These are phyloP conservation scores for Botryotinia globosa DNA, from an alignment of 2,329 filamentous ascomycete species.

Conservation along the genomic window DNA sequence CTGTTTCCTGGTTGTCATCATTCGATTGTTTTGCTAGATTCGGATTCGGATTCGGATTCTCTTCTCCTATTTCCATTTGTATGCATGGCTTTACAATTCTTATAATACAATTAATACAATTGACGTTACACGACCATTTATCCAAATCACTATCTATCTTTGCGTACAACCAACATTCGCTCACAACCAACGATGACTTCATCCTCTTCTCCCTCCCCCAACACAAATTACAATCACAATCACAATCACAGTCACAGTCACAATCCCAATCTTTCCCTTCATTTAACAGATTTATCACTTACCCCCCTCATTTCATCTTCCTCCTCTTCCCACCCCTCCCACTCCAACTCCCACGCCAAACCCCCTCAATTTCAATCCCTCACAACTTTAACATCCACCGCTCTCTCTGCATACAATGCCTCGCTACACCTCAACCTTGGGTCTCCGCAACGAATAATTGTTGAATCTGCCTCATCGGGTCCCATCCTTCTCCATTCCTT, in stretches of 20 bases:
- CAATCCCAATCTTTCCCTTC: constrained; percentile 27
- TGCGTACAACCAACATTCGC: neutral
- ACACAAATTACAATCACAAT: constrained; percentile 15
- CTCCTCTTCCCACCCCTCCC: constrained; percentile 31
- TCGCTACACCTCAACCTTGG: constrained; percentile 54
- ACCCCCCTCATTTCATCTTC: constrained; percentile 53
- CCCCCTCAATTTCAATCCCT: constrained; percentile 46
- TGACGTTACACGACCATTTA: neutral
- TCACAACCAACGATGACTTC: constrained; percentile 6
- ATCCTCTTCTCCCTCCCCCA: neutral
- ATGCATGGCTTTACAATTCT: too few species aligned
- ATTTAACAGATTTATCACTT: constrained; percentile 54
- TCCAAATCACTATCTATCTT: neutral
- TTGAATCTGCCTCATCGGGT: constrained; percentile 49
- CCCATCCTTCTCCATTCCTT: constrained; percentile 46
- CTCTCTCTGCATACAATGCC: constrained; percentile 53
- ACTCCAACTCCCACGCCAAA: constrained; percentile 15
- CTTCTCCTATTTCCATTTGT: constrained; percentile 2
- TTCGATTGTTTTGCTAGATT: neutral
- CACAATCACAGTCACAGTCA: too few species aligned
- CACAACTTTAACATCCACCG: constrained; percentile 50
- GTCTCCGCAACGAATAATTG: constrained; percentile 54
- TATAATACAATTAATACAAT: neutral
- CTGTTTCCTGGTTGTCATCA: neutral
- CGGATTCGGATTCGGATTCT: neutral